Evolutionary conservation across 208 protist genomes (phyloP), one percentile per base, ranked within the genome.

Genomic region (Novymonas esmeraldas): DNA sequence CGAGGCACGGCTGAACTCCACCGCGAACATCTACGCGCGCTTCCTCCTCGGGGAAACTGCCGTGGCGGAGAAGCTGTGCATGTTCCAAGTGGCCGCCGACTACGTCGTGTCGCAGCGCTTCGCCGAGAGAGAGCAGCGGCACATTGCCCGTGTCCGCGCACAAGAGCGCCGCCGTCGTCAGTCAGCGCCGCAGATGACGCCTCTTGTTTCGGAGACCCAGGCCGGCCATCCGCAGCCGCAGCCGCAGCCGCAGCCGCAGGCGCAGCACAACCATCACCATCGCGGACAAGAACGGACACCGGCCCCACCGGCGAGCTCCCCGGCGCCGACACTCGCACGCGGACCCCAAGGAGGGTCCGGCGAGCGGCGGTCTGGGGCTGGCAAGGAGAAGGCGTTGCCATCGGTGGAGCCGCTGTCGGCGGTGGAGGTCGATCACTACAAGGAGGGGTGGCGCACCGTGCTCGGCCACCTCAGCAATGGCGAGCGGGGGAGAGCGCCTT

Each of bases 1-100:
- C 31, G 73, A 50, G 45, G 78, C 81, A 24, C 70, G 73, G 13
- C 67, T 92, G 18, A 81, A 81, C 60, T 74, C 66, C n/a, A 73
- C 74, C 4, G 75, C 65, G 31, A 85, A 79, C 63, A 83, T 82
- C 13, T 80, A 77, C 61, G 70, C 75, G 22, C 79, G 82, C 36
- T 79, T 89, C 28, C 41, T 50, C 16, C 11, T 89, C 10, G 61
- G 78, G 29, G 78, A 92, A 39, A 41, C 34, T 5, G 73, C 56
- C 13, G 6, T 70, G 14, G 24, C 67, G 38, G 77, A 79, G 24
- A 87, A 87, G 57, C n/a, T 26, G 42, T 18, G 14, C 5, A 64
- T 80, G 59, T 65, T 70, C 22, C 76, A 87, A 28, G 82, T 89
- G 64, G 60, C 80, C 5, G 7, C 42, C 2, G 82, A 84, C 62